Conservation (phyloP, 768 basidiomycete genomes). For the Pisolithus orientalis region DNA sequence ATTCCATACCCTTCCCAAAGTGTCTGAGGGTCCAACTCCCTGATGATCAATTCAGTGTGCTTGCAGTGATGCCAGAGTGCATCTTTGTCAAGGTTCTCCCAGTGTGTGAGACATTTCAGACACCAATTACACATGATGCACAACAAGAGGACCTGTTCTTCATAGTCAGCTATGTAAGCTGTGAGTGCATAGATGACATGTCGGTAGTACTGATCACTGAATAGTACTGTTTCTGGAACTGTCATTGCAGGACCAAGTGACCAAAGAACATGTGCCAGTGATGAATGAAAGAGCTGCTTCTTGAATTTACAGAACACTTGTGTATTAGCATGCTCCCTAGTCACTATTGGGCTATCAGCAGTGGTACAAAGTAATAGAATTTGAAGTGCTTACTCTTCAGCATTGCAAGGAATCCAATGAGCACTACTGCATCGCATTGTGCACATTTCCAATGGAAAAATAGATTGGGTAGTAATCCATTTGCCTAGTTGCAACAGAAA, state of each 20-base stretch:
- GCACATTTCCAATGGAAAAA: conserved; percentile 7
- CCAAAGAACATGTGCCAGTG: conserved; percentile 7
- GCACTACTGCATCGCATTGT: conserved; percentile 1
- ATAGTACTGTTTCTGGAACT: conserved; percentile 8
- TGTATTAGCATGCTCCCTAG: conserved; percentile 2
- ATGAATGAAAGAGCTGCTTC: conserved; percentile 15
- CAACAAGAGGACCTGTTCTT: conserved; percentile 11
- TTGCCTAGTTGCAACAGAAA: conserved; percentile 5
- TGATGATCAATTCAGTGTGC: no score
- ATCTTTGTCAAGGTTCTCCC: no score
- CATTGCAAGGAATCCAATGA: conserved; percentile 27
- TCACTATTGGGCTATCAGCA: not conserved
- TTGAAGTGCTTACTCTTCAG: conserved; percentile 18
- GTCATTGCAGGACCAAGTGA: conserved; percentile 10
- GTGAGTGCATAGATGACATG: conserved; percentile 13
- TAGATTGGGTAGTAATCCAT: conserved; percentile 8
- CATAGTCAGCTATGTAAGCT: conserved; percentile 16
- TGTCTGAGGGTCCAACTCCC: conserved; percentile 23
- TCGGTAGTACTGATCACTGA: conserved; percentile 14
- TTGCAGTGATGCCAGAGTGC: no score
- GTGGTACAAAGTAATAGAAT: not conserved
- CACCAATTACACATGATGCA: conserved; percentile 16
- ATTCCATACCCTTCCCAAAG: no score
- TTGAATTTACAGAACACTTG: conserved; percentile 12
- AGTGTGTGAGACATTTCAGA: no score